phyloP scores from a whole-genome alignment of 1,284 basidiomycete species.

The Wolfiporia cocos region DNA sequence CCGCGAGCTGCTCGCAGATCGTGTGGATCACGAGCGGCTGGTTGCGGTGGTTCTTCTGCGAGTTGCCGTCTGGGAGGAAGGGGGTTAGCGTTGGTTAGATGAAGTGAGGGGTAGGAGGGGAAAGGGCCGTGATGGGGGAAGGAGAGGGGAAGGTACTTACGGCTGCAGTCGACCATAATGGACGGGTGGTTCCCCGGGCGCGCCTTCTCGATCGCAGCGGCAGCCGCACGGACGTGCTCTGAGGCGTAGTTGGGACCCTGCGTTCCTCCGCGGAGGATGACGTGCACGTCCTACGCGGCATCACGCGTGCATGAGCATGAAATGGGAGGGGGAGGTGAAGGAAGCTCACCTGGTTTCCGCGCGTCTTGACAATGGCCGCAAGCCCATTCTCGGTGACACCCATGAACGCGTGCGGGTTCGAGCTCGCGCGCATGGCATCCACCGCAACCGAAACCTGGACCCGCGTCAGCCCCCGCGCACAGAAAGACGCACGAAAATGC shows the following conservation, averaged over 20 bases:
- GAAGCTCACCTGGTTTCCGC: constrained; percentile 60
- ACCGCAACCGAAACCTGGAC: constrained; percentile 66
- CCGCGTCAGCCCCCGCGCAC: neutral
- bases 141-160: constrained; percentile 39
- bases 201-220: constrained; percentile 69
- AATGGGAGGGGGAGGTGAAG: neutral
- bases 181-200: constrained; percentile 54
- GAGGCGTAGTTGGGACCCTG: constrained; percentile 82
- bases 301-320: neutral
- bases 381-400: constrained; percentile 95
- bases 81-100: neutral
- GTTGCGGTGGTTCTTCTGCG: constrained; percentile 87
- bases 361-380: constrained; percentile 93
- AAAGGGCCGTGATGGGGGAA: constrained; percentile 1
- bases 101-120: neutral
- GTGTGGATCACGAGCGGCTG: constrained; percentile 78
- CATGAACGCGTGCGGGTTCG: constrained; percentile 95
- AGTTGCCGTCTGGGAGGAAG: constrained; percentile 73
- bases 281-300: constrained; percentile 69
- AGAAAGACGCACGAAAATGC: constrained; percentile 9
- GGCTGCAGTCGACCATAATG: constrained; percentile 83
- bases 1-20: constrained; percentile 74
- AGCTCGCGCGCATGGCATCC: constrained; percentile 93
- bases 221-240: constrained; percentile 72
- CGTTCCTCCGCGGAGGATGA: constrained; percentile 89